These are phyloP conservation scores for Clonostachys rosea DNA, from an alignment of 2,329 filamentous ascomycete genomes.

Conservation along the genomic window DNA sequence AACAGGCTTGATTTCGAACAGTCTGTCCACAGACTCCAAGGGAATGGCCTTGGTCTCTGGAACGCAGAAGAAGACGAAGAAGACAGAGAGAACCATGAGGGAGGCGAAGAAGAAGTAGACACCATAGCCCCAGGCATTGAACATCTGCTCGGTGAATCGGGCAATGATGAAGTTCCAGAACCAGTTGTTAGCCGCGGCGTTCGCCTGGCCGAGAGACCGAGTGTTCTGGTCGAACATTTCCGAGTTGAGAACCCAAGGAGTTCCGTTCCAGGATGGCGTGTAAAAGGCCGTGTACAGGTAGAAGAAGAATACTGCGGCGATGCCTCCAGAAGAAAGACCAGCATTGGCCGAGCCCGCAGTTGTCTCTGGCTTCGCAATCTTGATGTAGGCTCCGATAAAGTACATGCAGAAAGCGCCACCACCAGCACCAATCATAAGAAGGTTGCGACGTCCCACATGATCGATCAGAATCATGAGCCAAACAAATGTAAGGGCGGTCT, in stretches of 20 bases:
- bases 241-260: conserved; percentile 70
- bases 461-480: conserved; percentile 64
- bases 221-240: conserved; percentile 71
- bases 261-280: conserved; percentile 68
- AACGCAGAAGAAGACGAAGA: conserved; percentile 58
- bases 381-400: conserved; percentile 54
- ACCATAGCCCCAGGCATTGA: conserved; percentile 52
- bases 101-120: conserved; percentile 67
- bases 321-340: conserved; percentile 36
- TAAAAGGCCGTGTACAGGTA: conserved; percentile 70
- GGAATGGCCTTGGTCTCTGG: conserved; percentile 65
- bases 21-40: conserved; percentile 58
- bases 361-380: conserved; percentile 19
- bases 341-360: conserved; percentile 12
- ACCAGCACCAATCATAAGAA: conserved; percentile 55
- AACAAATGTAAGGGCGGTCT: conserved; percentile 57
- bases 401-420: conserved; percentile 57
- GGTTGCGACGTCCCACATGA: conserved; percentile 32
- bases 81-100: conserved; percentile 51
- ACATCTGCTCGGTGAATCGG: conserved; percentile 65
- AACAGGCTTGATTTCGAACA: conserved; percentile 48
- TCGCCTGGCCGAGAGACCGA: conserved; percentile 63
- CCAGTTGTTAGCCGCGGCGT: conserved; percentile 69
- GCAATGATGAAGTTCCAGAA: conserved; percentile 67
- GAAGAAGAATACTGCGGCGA: conserved; percentile 61